Base-by-base conservation (phyloP, 441 rosid genomes). In the Gossypium aridum region DNA sequence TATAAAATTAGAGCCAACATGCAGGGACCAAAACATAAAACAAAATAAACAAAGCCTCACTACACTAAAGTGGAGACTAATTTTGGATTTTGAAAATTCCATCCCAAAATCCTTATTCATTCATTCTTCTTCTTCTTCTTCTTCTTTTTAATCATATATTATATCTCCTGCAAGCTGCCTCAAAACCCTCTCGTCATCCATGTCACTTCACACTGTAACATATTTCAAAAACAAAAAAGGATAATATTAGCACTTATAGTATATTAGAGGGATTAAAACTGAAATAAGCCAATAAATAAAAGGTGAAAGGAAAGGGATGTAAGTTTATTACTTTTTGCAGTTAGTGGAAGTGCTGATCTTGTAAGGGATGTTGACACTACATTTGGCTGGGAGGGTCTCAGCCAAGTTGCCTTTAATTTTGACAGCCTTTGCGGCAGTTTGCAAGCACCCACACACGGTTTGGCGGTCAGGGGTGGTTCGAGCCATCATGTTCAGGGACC, bases 331-430 rank as follows among this genome's bases (percentile, higher is more conserved):
- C 90, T 3, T 76, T 0, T 26, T 6, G 86, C 88, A 84, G 83
- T 90, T 65, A 61, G 85, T 82, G 74, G 79, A 67, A 25, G 77
- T 31, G 87, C 87, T 84, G 83, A 88, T 85, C 64, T 45, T 71
- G 85, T 80, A 87, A 17, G 87, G 89, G 65, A 90, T 74, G 13
- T 1, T 78, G 81, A 87, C 89, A 1, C 71, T 62, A 7, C 92
- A 87, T 28, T 68, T 57, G 4, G 13, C 7, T 0, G 91, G 87
- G 39, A 87, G 88, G 13, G 49, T 62, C 7, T 73, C 53, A 0
- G 89, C 89, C 10, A 53, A 37, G 23, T n/a, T 49, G 0, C n/a
- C 0, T 20, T 82, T 75, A 28, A 86, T 2, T 14, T 57, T 61
- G 6, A 82, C 2, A 37, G 2, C 0, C 1, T 0, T 1, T 8